phyloP scores from a whole-genome alignment of 768 basidiomycete species.

The Collybia mongolica region DNA sequence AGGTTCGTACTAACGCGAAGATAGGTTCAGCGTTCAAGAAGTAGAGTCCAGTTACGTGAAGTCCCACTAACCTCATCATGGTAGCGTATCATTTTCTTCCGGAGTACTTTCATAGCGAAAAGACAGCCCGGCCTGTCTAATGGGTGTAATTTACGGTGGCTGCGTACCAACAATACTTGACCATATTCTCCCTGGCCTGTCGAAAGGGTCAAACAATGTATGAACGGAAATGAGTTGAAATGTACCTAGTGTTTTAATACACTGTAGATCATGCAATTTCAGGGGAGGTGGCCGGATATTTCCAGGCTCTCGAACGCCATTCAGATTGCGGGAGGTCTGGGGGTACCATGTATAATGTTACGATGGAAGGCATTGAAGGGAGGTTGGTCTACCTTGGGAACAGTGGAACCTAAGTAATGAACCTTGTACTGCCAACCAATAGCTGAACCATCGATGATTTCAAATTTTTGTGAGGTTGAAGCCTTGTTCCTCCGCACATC shows the following conservation, averaged over 20 bases:
- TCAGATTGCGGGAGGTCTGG: slow-evolving; percentile 7
- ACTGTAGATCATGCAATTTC: slow-evolving; percentile 38
- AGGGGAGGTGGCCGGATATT: slow-evolving; percentile 36
- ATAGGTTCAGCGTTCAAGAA: neutral
- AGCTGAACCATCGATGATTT: slow-evolving; percentile 2
- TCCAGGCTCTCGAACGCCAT: slow-evolving; percentile 19
- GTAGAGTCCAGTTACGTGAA: neutral
- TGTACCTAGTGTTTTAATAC: slow-evolving; percentile 38
- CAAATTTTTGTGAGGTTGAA: neutral
- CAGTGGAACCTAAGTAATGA: neutral
- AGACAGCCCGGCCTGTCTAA: slow-evolving; percentile 33
- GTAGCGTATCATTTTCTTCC: slow-evolving; percentile 31
- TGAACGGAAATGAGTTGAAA: neutral
- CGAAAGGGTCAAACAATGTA: slow-evolving; percentile 2
- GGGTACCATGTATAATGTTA: neutral
- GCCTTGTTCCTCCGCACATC: too few relatives aligned
- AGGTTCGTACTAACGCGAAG: slow-evolving; percentile 18
- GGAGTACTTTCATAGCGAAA: slow-evolving; percentile 47
- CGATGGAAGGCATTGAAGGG: too few relatives aligned
- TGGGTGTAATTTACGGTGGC: slow-evolving; percentile 22
- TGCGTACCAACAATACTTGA: slow-evolving; percentile 40
- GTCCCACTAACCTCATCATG: slow-evolving; percentile 14
- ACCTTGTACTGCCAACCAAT: slow-evolving; percentile 3
- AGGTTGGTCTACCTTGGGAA: slow-evolving; percentile 1
- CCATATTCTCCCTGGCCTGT: slow-evolving; percentile 42